Percentiles rank a stretch among this genome's conserved stretches.
Evolutionary conservation across 345 rosid species (phyloP).

Genomic region (Populus nigra): DNA sequence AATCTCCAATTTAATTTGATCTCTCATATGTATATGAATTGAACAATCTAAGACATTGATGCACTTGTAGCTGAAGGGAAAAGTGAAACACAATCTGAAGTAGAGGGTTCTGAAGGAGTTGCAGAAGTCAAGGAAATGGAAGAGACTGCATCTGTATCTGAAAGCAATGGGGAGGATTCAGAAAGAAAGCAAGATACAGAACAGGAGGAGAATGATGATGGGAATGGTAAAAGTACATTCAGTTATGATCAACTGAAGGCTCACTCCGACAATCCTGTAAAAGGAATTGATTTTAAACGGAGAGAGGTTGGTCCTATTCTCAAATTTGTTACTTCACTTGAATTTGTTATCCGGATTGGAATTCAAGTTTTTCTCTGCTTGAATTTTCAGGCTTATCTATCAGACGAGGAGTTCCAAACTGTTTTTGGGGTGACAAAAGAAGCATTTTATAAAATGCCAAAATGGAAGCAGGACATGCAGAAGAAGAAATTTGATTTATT

Average conservation of each 20-base stretch:
- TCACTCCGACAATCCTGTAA: conserved; percentile 79
- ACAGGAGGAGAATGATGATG: conserved; percentile 40
- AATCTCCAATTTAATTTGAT: conserved; percentile 5
- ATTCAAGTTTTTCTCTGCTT: not conserved
- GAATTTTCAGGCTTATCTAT: conserved; percentile 66
- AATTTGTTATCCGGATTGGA: not conserved
- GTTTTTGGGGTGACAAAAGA: conserved; percentile 74
- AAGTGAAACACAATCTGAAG: conserved; percentile 47
- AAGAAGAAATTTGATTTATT: conserved; percentile 84
- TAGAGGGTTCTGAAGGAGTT: conserved; percentile 50
- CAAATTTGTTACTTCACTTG: not conserved
- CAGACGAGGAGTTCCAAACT: conserved; percentile 72
- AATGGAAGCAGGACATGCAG: conserved; percentile 95
- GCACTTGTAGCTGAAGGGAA: conserved; percentile 41
- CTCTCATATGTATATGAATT: not conserved
- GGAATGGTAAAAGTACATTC: conserved; percentile 46
- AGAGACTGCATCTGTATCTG: conserved; percentile 41
- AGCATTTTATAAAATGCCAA: conserved; percentile 74
- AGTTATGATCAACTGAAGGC: conserved; percentile 82
- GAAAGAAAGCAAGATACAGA: conserved; percentile 45
- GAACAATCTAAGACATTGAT: conserved; percentile 13
- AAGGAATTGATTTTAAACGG: conserved; percentile 83
- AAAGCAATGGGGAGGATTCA: conserved; percentile 44
- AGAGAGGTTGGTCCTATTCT: conserved; percentile 70
- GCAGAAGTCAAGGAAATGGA: conserved; percentile 50